Conservation (phyloP, 805 yeast genomes). For the Komagataella phaffii region DNA sequence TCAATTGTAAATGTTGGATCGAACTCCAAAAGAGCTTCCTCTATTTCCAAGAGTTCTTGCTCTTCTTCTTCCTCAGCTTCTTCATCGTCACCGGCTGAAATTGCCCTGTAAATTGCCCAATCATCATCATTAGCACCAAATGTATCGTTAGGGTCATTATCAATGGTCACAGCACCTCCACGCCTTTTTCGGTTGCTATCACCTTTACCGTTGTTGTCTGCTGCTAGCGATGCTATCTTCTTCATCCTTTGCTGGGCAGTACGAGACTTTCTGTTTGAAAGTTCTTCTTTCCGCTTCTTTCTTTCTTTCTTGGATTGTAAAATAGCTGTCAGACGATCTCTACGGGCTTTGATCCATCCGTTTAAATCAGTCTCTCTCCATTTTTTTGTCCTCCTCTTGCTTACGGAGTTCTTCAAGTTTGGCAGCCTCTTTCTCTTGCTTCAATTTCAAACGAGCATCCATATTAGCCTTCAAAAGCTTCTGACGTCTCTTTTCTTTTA, state of each 20-base stretch:
- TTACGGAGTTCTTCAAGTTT: constrained; percentile 45
- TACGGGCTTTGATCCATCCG: constrained; percentile 69
- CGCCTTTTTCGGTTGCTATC: constrained; percentile 30
- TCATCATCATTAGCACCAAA: constrained; percentile 95
- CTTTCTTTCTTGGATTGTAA: constrained; percentile 55
- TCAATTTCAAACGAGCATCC: constrained; percentile 79
- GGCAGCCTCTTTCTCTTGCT: constrained; percentile 62
- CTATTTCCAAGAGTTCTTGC: constrained; percentile 43
- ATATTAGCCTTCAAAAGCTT: constrained; percentile 69
- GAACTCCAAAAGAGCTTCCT: constrained; percentile 60
- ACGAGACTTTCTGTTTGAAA: constrained; percentile 77
- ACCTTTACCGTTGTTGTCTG: constrained; percentile 33
- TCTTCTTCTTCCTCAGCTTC: constrained; percentile 72
- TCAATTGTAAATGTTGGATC: constrained; percentile 83
- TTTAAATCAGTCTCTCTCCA: constrained; percentile 67
- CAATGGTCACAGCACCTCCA: constrained; percentile 51
- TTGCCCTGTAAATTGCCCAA: constrained; percentile 84
- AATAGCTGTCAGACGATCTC: constrained; percentile 44
- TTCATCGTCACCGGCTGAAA: constrained; percentile 61
- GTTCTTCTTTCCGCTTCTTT: constrained; percentile 55
- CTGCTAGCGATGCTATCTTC: constrained; percentile 74
- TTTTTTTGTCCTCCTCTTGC: constrained; percentile 50
- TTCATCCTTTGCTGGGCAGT: constrained; percentile 93
- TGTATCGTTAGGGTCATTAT: constrained; percentile 85
- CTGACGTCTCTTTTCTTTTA: constrained; percentile 81